Evolutionary conservation across 1,284 basidiomycete species (phyloP).

Genomic region (Flammula alnicola): DNA sequence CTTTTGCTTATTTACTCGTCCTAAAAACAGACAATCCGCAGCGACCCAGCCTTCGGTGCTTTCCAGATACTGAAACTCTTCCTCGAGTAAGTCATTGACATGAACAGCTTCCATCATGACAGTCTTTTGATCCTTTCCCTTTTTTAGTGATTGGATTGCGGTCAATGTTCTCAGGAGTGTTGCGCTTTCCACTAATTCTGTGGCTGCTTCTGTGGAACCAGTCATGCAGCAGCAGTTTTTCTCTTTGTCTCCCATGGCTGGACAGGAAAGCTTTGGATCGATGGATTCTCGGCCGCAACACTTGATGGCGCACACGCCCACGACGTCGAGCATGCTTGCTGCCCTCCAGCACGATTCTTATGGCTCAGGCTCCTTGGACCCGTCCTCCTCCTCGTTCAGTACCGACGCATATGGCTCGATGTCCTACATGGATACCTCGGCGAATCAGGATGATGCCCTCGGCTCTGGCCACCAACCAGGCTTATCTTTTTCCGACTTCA

Average conservation of each 20-base stretch:
- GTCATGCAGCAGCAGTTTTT: slow-evolving; percentile 88
- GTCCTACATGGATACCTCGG: slow-evolving; percentile 75
- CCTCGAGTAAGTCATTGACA: slow-evolving; percentile 69
- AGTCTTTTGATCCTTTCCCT: slow-evolving; percentile 20
- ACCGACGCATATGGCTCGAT: slow-evolving; percentile 69
- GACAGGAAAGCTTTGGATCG: slow-evolving; percentile 70
- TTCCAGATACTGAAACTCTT: slow-evolving; percentile 91
- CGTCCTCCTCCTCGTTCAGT: slow-evolving; percentile 60
- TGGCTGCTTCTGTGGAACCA: slow-evolving; percentile 86
- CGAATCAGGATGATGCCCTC: slow-evolving; percentile 63
- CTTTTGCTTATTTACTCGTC: background rate
- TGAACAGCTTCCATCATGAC: slow-evolving; percentile 21
- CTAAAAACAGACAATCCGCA: slow-evolving; percentile 73
- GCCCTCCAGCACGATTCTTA: slow-evolving; percentile 79
- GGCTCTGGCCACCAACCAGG: slow-evolving; percentile 59
- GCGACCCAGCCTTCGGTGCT: slow-evolving; percentile 86
- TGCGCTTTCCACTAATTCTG: slow-evolving; percentile 85
- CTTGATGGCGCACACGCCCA: slow-evolving; percentile 75
- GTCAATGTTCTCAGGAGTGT: slow-evolving; percentile 85
- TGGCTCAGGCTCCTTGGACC: slow-evolving; percentile 63
- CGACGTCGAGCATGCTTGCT: slow-evolving; percentile 86
- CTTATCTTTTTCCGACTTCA: slow-evolving; percentile 70
- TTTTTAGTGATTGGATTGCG: slow-evolving; percentile 82
- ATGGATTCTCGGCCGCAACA: slow-evolving; percentile 60
- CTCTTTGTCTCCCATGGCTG: slow-evolving; percentile 79